Evolutionary conservation across 306 rosid species (phyloP), one percentile per base, ranked within the genome.

Genomic region (Prunus mira): DNA sequence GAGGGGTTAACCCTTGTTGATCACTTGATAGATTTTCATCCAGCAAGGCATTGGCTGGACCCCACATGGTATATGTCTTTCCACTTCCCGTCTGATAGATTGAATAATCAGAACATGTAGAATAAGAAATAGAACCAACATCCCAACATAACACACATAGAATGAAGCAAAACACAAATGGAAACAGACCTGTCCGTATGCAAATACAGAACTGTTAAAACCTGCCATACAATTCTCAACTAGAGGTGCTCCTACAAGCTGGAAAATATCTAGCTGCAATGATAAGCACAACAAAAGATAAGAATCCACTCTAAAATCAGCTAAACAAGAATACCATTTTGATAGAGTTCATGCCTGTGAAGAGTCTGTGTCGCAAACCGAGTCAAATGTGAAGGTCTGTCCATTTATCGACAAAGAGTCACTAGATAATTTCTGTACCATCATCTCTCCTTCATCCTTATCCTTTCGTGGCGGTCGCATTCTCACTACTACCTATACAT

Each of bases 1-100:
- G 93, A 28, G 98, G 94, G 9, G 98, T 90, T 41, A 96, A 86
- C 64, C 99, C 99, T 84, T 87, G 93, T 72, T 89, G 97, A 72
- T 93, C 93, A 47, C 84, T 81, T 43, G 87, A 77, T 78, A 76
- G 65, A 78, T 88, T 89, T 58, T 78, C 97, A 54, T 86, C 94
- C 10, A 79, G 79, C 86, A 90, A 86, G 75, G 91, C 84, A 74
- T 96, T 96, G 78, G 99, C 88, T 74, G 99, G 99, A 83, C 99
- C 99, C 99, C 99, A 96, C 91, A 96, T 96, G 4, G 99, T 96
- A 67, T 91, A 96, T 14, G 99, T 96, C 88, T 96, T 96, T 38
- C 99, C 99, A 22, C 99, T 96, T 77, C 99, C 99, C 15, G 99
- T 96, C 99, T 93, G 69, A 65, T 47, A 41, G 72, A 45, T 73